Percentiles rank a stretch among this genome's conserved stretches.
These are phyloP conservation scores for Populus davidiana DNA, from an alignment of 345 rosid species.

Conservation along the genomic window DNA sequence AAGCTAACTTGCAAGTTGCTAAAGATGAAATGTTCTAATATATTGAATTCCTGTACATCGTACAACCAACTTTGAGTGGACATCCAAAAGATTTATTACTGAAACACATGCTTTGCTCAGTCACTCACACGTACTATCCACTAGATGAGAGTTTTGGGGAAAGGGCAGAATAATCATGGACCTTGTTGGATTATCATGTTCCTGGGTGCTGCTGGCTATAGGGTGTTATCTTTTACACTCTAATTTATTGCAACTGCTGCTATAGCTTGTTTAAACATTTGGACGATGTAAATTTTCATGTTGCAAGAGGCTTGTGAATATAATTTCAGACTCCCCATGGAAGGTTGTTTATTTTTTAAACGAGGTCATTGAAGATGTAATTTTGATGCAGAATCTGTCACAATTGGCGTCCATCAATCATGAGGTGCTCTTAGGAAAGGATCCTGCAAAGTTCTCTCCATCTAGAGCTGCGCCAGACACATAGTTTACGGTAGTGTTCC, in stretches of 20 bases:
- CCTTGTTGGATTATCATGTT: background rate
- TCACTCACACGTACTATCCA: background rate
- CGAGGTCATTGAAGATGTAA: background rate
- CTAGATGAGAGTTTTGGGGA: background rate
- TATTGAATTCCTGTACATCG: background rate
- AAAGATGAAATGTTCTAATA: background rate
- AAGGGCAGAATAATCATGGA: background rate
- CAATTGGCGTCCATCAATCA: conserved; percentile 79
- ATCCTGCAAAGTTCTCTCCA: conserved; percentile 51
- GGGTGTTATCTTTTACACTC: too few species aligned
- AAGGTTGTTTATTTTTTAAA: too few species aligned
- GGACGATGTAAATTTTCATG: too few species aligned
- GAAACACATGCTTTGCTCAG: background rate
- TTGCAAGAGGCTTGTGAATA: too few species aligned
- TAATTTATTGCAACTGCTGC: too few species aligned
- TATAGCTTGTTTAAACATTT: too few species aligned
- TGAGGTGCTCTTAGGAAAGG: conserved; percentile 59
- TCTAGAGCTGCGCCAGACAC: conserved; percentile 30
- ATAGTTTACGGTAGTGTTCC: background rate
- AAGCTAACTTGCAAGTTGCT: conserved; percentile 11
- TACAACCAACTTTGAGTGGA: background rate
- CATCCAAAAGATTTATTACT: too few species aligned
- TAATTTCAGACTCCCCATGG: too few species aligned
- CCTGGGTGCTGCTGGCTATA: background rate
- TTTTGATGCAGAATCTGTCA: conserved; percentile 59